These are phyloP conservation scores for Fusarium agapanthi DNA, from an alignment of 2,329 filamentous ascomycete species.

Conservation along the genomic window DNA sequence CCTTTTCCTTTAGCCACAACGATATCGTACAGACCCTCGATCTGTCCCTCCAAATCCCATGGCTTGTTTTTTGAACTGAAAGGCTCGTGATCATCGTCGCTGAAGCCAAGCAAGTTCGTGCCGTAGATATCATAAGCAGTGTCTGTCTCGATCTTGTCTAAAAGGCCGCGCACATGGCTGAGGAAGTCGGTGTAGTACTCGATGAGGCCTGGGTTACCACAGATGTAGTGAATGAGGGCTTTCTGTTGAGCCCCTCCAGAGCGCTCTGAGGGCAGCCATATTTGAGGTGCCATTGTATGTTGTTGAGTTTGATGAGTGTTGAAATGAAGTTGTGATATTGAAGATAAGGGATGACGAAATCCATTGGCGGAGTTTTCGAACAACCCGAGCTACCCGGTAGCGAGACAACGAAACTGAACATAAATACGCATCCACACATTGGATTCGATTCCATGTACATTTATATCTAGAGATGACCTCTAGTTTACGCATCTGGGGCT, in stretches of 20 bases:
- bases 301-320: not conserved
- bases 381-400: constrained; percentile 11
- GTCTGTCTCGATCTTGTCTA: constrained; percentile 54
- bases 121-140: constrained; percentile 64
- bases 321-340: not conserved
- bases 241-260: constrained; percentile 34
- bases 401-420: not conserved
- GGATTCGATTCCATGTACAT: not conserved
- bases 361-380: not conserved
- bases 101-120: constrained; percentile 67
- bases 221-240: constrained; percentile 74
- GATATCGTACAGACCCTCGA: constrained; percentile 54
- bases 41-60: constrained; percentile 63
- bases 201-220: constrained; percentile 80
- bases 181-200: constrained; percentile 78
- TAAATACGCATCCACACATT: not conserved
- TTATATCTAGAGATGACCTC: not conserved
- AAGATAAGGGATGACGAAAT: not conserved
- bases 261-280: constrained; percentile 44
- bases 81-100: constrained; percentile 60
- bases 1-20: constrained; percentile 49
- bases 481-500: fast-evolving
- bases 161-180: constrained; percentile 60
- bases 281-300: constrained; percentile 35
- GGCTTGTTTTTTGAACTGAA: constrained; percentile 55